These are phyloP conservation scores for Cercospora sesami DNA, from an alignment of 2,329 filamentous ascomycete species.

Conservation along the genomic window DNA sequence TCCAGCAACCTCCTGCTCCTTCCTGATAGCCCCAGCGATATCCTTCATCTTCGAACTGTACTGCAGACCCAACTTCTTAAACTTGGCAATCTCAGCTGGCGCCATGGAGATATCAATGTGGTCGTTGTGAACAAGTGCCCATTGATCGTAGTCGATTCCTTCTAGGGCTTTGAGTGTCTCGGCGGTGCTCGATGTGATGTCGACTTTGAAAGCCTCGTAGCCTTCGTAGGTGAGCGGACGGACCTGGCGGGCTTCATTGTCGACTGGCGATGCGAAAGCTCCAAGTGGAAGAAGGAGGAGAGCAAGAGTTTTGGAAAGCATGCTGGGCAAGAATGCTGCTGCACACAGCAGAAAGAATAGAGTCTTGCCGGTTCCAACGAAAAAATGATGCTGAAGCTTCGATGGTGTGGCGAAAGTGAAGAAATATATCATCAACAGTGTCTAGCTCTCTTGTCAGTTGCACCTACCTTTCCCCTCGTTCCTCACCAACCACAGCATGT, in stretches of 20 bases:
- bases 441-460: neutral
- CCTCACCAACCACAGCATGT: neutral
- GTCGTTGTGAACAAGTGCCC: slow-evolving; percentile 34
- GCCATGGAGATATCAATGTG: slow-evolving; percentile 26
- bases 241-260: neutral
- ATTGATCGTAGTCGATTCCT: slow-evolving; percentile 37
- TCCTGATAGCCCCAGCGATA: slow-evolving; percentile 39
- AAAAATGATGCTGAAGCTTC: neutral
- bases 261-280: neutral
- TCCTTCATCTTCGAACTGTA: slow-evolving; percentile 49
- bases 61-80: slow-evolving; percentile 41
- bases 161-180: slow-evolving; percentile 35
- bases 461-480: neutral
- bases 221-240: slow-evolving; percentile 41
- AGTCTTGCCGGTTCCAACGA: neutral
- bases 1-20: neutral
- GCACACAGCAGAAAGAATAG: neutral
- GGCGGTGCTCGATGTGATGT: neutral
- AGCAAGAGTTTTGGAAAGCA: neutral
- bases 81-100: slow-evolving; percentile 15
- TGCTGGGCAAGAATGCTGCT: neutral
- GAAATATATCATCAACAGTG: neutral
- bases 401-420: neutral
- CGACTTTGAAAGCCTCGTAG: slow-evolving; percentile 40
- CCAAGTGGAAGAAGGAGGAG: neutral